These are phyloP conservation scores for Solanum bulbocastanum DNA, from an alignment of 257 asterid species.

Conservation along the genomic window DNA sequence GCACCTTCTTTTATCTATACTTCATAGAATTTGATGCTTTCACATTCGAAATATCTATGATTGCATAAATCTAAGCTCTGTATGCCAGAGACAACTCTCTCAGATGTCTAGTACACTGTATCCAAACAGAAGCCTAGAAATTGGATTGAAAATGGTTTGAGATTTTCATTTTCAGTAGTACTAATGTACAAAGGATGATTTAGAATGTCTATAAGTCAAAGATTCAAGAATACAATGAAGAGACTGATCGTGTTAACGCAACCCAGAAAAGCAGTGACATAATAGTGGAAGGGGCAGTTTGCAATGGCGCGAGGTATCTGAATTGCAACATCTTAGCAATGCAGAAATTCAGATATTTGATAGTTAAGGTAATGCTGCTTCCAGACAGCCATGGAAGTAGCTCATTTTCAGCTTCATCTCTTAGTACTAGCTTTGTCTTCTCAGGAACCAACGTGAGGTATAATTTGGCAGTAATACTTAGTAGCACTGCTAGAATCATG, in stretches of 20 bases:
- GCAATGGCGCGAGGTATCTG: conserved; percentile 3
- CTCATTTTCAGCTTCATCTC: background rate
- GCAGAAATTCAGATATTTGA: conserved; percentile 14
- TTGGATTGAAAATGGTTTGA: background rate
- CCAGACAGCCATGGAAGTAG: background rate
- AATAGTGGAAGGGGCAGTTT: background rate
- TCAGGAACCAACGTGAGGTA: background rate
- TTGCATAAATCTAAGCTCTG: background rate
- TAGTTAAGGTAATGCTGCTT: background rate
- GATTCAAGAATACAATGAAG: conserved; percentile 1
- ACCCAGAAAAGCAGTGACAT: conserved; percentile 11
- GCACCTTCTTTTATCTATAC: background rate
- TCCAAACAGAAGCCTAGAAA: background rate
- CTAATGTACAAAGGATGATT: background rate
- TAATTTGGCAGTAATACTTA: background rate
- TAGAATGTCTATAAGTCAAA: background rate
- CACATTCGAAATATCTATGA: background rate
- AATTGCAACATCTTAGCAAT: conserved; percentile 1
- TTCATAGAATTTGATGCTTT: background rate
- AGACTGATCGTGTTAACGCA: background rate
- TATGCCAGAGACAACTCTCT: background rate
- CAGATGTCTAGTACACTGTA: background rate
- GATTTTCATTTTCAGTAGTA: background rate
- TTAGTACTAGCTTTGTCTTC: background rate
- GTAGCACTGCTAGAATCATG: background rate